Percentiles rank a stretch among this genome's conserved stretches.
Conservation (phyloP, 2,329 filamentous ascomycete genomes). For the Lasiodiplodia hormozganensis region DNA sequence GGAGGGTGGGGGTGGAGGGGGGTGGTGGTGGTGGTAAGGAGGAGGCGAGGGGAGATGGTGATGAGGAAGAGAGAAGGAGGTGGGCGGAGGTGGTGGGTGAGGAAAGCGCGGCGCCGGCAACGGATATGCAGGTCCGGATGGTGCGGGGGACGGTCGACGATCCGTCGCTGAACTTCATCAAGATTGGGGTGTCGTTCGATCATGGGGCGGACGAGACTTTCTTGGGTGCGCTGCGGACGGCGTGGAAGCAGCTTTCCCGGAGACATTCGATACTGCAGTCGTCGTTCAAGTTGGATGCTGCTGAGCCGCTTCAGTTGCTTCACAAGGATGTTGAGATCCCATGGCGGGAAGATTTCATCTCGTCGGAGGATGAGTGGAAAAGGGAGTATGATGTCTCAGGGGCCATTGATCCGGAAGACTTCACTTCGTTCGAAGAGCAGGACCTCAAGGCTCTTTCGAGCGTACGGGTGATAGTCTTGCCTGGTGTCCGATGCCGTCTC, state of each 20-base stretch:
- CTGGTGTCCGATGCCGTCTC: not conserved
- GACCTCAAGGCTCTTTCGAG: not conserved
- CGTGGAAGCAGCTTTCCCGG: not conserved
- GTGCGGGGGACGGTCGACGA: conserved; percentile 6
- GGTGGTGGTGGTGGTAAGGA: too few relatives aligned
- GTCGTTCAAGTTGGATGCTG: not conserved
- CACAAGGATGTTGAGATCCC: not conserved
- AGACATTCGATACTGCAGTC: conserved; percentile 13
- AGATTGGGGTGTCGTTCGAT: conserved; percentile 12
- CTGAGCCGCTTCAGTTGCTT: conserved; percentile 1
- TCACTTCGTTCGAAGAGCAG: conserved; percentile 12
- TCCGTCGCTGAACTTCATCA: conserved; percentile 17
- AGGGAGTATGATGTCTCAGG: not conserved
- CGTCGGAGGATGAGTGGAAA: not conserved
- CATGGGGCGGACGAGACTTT: not conserved
- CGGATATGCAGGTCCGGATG: conserved; percentile 22
- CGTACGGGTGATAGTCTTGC: conserved; percentile 1
- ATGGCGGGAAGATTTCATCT: conserved; percentile 2
- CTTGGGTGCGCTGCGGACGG: not conserved
- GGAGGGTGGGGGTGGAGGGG: not conserved
- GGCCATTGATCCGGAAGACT: not conserved
- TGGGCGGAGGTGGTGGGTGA: not conserved
- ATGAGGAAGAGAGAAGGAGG: not conserved
- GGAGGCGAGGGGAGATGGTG: not conserved
- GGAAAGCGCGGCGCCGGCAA: not conserved